Conservation (phyloP, 164 flowering plant species). For the Pachysandra terminalis region DNA sequence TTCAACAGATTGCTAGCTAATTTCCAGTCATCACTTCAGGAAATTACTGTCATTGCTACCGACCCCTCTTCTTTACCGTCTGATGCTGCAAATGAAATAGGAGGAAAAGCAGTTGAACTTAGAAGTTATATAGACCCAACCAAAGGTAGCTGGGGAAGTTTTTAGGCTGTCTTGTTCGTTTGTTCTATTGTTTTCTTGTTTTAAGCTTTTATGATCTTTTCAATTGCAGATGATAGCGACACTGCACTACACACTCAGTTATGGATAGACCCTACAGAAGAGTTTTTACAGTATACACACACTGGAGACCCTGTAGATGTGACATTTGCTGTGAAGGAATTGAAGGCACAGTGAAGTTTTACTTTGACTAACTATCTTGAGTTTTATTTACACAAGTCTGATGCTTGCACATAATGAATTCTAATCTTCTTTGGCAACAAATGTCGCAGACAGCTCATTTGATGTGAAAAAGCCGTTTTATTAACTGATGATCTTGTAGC, state of each 20-base stretch:
- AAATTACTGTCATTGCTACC: slow-evolving; percentile 91
- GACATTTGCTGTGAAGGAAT: slow-evolving; percentile 87
- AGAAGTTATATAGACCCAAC: slow-evolving; percentile 92
- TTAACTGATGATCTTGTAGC: background rate
- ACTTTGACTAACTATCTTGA: background rate
- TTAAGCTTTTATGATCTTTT: slow-evolving; percentile 9
- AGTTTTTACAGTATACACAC: slow-evolving; percentile 85
- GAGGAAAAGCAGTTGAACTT: slow-evolving; percentile 95
- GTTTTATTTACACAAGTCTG: background rate
- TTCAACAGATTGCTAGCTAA: slow-evolving; percentile 78
- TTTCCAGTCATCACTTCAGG: slow-evolving; percentile 94
- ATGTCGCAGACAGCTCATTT: no score
- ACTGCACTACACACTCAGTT: slow-evolving; percentile 86
- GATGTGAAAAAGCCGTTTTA: no score
- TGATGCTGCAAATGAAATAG: slow-evolving; percentile 67
- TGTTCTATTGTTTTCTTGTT: background rate
- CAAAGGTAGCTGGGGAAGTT: slow-evolving; percentile 51
- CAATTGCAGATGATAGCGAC: slow-evolving; percentile 62
- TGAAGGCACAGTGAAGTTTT: slow-evolving; percentile 53
- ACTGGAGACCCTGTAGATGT: slow-evolving; percentile 87
- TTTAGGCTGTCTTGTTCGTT: background rate
- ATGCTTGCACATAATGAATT: background rate
- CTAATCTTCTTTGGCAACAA: no score
- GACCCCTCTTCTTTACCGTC: slow-evolving; percentile 59
- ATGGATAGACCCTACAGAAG: slow-evolving; percentile 97